These are phyloP conservation scores for Scopulariopsis brevicaulis DNA, from an alignment of 2,329 filamentous ascomycete species.

Conservation along the genomic window DNA sequence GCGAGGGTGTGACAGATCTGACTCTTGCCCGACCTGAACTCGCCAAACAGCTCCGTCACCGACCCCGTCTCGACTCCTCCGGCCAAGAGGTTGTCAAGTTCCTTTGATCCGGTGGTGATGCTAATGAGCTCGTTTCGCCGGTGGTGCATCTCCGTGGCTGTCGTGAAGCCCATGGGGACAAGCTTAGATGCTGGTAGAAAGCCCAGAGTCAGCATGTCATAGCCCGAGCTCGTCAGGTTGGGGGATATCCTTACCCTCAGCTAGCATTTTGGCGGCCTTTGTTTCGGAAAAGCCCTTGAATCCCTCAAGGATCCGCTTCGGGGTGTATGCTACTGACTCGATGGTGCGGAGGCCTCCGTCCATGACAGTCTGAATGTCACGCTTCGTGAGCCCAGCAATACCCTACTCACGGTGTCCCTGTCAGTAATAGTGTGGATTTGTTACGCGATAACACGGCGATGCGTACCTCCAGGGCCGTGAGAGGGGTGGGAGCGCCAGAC, in stretches of 20 bases:
- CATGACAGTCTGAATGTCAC: conserved; percentile 86
- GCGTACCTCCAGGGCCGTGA: conserved; percentile 73
- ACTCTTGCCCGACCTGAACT: conserved; percentile 96
- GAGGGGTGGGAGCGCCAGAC: conserved; percentile 86
- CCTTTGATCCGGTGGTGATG: conserved; percentile 95
- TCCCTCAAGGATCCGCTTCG: conserved; percentile 74
- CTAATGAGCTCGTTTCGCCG: conserved; percentile 94
- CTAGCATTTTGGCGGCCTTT: conserved; percentile 84
- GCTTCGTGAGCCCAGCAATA: conserved; percentile 77
- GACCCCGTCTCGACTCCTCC: conserved; percentile 95
- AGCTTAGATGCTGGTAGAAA: conserved; percentile 72
- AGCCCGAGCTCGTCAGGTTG: conserved; percentile 3
- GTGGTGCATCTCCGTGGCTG: conserved; percentile 97
- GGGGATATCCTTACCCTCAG: conserved; percentile 54
- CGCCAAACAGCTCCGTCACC: conserved; percentile 95
- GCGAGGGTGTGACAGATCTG: conserved; percentile 98
- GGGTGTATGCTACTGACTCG: conserved; percentile 87
- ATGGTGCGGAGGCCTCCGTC: conserved; percentile 94
- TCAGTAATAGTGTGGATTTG: neutral
- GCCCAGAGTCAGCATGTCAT: conserved; percentile 1
- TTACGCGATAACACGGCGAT: neutral
- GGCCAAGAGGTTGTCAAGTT: conserved; percentile 86
- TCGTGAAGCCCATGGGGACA: conserved; percentile 98
- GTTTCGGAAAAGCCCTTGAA: conserved; percentile 98
- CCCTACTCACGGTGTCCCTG: conserved; percentile 42